These are phyloP conservation scores for Venturia pyrina DNA, from an alignment of 2,329 filamentous ascomycete genomes.

Conservation along the genomic window DNA sequence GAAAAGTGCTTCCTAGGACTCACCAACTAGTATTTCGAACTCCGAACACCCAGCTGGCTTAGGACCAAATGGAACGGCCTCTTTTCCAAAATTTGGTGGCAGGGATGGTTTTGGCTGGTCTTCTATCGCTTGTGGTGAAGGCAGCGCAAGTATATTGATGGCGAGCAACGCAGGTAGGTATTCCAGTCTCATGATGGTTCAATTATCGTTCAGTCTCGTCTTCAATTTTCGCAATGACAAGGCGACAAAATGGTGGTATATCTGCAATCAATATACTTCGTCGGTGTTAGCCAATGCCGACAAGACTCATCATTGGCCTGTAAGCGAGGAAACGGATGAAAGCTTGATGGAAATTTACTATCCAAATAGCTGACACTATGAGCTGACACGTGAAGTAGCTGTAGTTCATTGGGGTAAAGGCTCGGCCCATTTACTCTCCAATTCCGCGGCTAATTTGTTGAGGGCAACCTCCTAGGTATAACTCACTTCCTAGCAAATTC, in stretches of 20 bases:
- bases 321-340: not conserved
- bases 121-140: not conserved
- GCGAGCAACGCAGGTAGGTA: not conserved
- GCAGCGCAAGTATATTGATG: not conserved
- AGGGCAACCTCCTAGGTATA: not conserved
- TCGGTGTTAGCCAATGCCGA: not conserved
- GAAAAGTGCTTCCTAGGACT: not conserved
- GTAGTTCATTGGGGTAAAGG: not conserved
- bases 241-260: not conserved
- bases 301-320: not conserved
- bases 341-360: not conserved
- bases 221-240: not conserved
- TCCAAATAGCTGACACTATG: too few relatives aligned
- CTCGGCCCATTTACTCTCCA: not conserved
- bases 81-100: not conserved
- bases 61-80: conserved; percentile 7
- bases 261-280: not conserved
- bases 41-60: conserved; percentile 7
- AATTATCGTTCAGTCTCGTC: too few relatives aligned
- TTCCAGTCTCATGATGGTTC: not conserved
- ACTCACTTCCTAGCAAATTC: not conserved
- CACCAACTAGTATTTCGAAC: conserved; percentile 9
- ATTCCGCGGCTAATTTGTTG: not conserved
- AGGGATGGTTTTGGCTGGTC: not conserved
- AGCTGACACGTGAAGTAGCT: too few relatives aligned